Conservation (phyloP, 2,329 filamentous ascomycete genomes). For the Arthrobotrys iridis region DNA sequence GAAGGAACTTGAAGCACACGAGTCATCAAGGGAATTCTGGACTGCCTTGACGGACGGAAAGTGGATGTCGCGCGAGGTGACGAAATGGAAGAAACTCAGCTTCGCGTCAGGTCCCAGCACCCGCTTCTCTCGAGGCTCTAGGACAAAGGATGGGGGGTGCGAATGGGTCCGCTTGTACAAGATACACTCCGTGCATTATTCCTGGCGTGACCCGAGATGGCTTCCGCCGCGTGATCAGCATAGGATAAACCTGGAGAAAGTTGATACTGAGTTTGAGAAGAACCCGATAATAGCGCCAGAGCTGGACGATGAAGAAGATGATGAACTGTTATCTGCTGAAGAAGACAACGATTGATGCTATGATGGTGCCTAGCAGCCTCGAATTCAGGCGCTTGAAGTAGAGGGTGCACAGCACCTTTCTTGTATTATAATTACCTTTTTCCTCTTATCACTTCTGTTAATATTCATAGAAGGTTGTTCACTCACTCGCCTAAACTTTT, state of each 20-base stretch:
- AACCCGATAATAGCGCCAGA: background rate
- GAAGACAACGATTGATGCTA: no score
- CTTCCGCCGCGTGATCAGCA: background rate
- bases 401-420: no score
- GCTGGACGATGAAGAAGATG: background rate
- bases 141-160: background rate
- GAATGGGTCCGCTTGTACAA: background rate
- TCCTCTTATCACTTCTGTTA: no score
- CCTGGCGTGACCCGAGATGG: background rate
- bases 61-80: background rate
- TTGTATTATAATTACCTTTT: no score
- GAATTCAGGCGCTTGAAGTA: no score
- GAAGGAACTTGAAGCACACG: background rate
- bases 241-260: background rate
- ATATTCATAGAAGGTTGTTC: no score
- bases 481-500: no score
- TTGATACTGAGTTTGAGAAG: background rate
- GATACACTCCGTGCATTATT: background rate
- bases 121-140: no score
- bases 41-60: background rate
- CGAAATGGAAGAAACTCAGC: background rate
- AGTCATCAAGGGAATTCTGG: background rate
- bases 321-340: no score
- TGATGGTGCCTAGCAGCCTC: no score
- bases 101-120: no score